A percentile compares a stretch with the other conserved stretches of the same genome.
Conservation (phyloP, 2,329 filamentous ascomycete genomes). For the Sarocladiaceae sp. region DNA sequence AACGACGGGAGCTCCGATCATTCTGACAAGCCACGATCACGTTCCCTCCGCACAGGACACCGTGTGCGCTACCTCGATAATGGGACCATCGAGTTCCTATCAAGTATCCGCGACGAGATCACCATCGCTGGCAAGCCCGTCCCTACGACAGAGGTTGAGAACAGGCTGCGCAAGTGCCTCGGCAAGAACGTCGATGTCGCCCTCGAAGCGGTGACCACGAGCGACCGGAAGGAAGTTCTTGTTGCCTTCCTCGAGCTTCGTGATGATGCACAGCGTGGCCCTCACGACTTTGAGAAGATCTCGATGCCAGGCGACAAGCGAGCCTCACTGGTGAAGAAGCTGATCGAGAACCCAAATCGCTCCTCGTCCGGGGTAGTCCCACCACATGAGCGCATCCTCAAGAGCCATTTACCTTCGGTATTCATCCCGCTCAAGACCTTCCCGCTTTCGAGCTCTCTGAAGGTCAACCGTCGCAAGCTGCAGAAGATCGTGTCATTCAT, state of each 20-base stretch:
- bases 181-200: slow-evolving; percentile 41
- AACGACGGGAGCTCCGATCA: slow-evolving; percentile 13
- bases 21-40: slow-evolving; percentile 21
- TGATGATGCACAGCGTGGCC: slow-evolving; percentile 28
- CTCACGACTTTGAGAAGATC: slow-evolving; percentile 32
- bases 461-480: slow-evolving; percentile 42
- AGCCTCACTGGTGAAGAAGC: slow-evolving; percentile 35
- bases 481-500: slow-evolving; percentile 37
- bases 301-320: slow-evolving; percentile 20
- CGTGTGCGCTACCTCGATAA: slow-evolving; percentile 41
- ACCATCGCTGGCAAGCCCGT: slow-evolving; percentile 32
- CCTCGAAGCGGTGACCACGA: slow-evolving; percentile 41
- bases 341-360: slow-evolving; percentile 25
- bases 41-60: slow-evolving; percentile 45
- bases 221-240: slow-evolving; percentile 34
- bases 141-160: slow-evolving; percentile 39
- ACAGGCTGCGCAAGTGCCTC: slow-evolving; percentile 39
- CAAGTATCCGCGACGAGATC: slow-evolving; percentile 34
- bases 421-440: slow-evolving; percentile 43
- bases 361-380: neutral
- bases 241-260: slow-evolving; percentile 45
- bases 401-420: slow-evolving; percentile 37
- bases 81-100: slow-evolving; percentile 42
- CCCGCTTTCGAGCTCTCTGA: slow-evolving; percentile 42
- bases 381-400: neutral